These are phyloP conservation scores for Zymoseptoria crescenta DNA, from an alignment of 2,329 filamentous ascomycete genomes.

Conservation along the genomic window DNA sequence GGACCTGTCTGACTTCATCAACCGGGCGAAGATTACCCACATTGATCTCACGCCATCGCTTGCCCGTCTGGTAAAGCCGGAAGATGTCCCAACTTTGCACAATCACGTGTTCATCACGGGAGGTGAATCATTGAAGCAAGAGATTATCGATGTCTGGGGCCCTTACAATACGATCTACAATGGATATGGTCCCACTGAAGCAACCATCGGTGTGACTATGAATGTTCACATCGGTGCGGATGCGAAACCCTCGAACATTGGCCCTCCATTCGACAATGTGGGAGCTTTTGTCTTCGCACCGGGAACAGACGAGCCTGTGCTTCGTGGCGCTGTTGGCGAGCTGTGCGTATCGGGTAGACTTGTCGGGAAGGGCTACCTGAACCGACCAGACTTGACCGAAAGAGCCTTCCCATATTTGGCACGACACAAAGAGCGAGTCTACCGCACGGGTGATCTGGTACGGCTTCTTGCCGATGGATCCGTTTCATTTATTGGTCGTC, in stretches of 20 bases:
- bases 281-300: conserved; percentile 71
- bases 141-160: conserved; percentile 83
- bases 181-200: conserved; percentile 82
- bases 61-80: conserved; percentile 67
- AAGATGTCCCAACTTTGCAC: conserved; percentile 72
- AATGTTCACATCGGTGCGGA: conserved; percentile 70
- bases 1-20: conserved; percentile 67
- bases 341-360: conserved; percentile 80
- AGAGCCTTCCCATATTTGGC: conserved; percentile 66
- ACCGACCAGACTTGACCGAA: conserved; percentile 65
- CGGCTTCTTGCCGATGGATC: conserved; percentile 70
- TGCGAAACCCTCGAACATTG: conserved; percentile 81
- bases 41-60: conserved; percentile 87
- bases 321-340: conserved; percentile 75
- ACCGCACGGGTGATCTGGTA: conserved; percentile 84
- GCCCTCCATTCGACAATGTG: conserved; percentile 78
- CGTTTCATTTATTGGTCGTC: conserved; percentile 80
- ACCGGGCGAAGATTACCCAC: conserved; percentile 68
- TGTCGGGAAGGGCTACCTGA: conserved; percentile 84
- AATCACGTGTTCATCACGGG: conserved; percentile 88
- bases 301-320: conserved; percentile 60
- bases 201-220: conserved; percentile 88
- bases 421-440: conserved; percentile 47
- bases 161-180: conserved; percentile 77
- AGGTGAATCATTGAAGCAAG: conserved; percentile 78